Evolutionary conservation across 331 rosid species (phyloP), one percentile per base, ranked within the genome.

Genomic region (Rosa hybrid): DNA sequence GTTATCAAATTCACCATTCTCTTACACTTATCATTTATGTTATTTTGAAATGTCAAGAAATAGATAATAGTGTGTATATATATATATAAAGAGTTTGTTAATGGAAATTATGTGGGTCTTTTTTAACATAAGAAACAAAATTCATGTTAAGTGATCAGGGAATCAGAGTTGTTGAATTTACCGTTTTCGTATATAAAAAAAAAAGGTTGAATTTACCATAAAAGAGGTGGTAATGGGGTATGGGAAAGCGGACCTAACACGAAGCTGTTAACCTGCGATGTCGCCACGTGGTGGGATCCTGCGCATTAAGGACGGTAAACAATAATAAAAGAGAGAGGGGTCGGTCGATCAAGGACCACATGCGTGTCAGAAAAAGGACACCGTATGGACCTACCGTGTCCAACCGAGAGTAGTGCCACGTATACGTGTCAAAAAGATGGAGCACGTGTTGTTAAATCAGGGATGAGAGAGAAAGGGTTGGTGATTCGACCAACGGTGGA

Each of bases 331-430:
- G 42, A 14, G 70, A 11, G 72, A 10, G 16, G 50, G 86, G 79
- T 16, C 75, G 77, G 53, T 56, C 23, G 44, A 67, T 11, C 68
- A 38, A 74, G 81, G 78, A 78, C 89, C 88, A 84, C 93, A 90
- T 90, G 91, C 93, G 92, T 93, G 97, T 91, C 90, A 86, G 86
- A 34, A 83, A 88, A 80, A 81, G 50, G 74, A 75, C 81, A 80
- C 72, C 60, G 65, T 46, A 59, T 56, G 70, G 14, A 68, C 74
- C 68, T 44, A 73, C 23, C 93, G 97, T 91, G 97, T 59, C 44
- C 9, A 0, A 0, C 1, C 25, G 0, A 25, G 0, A 86, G 80
- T 80, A 89, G 90, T 21, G 34, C 89, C 94, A 93, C 92, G 91
- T 81, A 57, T 18, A n/a, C 13, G 0, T 0, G 21, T 3, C 2